phyloP scores from a whole-genome alignment of 495 filamentous ascomycete genomes.

The Hypomontagnella monticulosa region DNA sequence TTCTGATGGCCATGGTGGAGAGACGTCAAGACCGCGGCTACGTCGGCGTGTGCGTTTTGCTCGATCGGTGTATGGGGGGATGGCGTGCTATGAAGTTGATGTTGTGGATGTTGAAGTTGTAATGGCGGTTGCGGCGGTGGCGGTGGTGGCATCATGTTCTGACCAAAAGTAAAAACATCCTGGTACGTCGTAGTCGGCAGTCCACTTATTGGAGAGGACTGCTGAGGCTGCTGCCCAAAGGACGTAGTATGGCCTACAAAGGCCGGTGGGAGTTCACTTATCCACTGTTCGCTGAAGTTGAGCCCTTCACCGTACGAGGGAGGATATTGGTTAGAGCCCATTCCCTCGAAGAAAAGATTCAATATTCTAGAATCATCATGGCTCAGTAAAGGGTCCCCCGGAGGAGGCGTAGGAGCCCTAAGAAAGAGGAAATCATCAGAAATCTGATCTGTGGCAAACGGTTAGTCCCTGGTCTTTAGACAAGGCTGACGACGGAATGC shows the following conservation, averaged over 20 bases:
- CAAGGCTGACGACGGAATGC: neutral
- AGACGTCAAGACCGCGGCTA: slow-evolving; percentile 39
- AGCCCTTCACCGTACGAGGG: slow-evolving; percentile 61
- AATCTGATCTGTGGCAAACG: slow-evolving; percentile 53
- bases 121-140: slow-evolving; percentile 41
- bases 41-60: slow-evolving; percentile 40
- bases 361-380: slow-evolving; percentile 69
- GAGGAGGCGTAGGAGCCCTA: slow-evolving; percentile 65
- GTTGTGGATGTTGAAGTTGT: slow-evolving; percentile 32
- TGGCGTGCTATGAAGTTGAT: slow-evolving; percentile 20
- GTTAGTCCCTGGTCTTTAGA: slow-evolving; percentile 34
- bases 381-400: slow-evolving; percentile 68
- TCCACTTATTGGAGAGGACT: slow-evolving; percentile 31
- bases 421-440: slow-evolving; percentile 62
- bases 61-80: slow-evolving; percentile 36
- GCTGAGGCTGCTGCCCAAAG: slow-evolving; percentile 60
- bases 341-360: slow-evolving; percentile 69
- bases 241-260: slow-evolving; percentile 70
- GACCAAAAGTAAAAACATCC: slow-evolving; percentile 37
- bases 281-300: slow-evolving; percentile 62
- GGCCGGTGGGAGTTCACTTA: slow-evolving; percentile 65
- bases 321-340: slow-evolving; percentile 64
- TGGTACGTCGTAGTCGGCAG: slow-evolving; percentile 29
- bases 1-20: slow-evolving; percentile 41
- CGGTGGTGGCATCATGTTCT: slow-evolving; percentile 45